Evolutionary conservation across 805 yeast genomes (phyloP), one percentile per base, ranked within the genome.

Genomic region (Sugiyamaella lignohabitans): DNA sequence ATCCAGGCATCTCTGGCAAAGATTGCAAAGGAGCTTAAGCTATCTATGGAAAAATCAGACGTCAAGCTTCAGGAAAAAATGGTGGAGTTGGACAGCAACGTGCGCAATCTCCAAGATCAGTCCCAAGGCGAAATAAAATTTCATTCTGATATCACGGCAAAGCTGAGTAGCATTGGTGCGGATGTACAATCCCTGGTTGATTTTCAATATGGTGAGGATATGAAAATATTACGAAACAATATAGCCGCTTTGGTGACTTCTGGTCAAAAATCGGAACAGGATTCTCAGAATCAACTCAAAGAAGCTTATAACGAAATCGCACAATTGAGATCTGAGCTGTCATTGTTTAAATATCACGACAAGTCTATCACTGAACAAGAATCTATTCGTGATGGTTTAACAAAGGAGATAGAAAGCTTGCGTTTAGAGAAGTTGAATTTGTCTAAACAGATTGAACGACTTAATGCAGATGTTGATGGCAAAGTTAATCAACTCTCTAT

Each of bases 401-500:
- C 5, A 35, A 5, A 5, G 5, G 38, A 35, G 11, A 11, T 35
- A 14, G 38, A 35, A 10, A 6, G 10, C 11, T 17, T 35, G 10
- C 5, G 20, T 5, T 18, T 5, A 5, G 29, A 17, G 18, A 44
- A 44, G 30, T 17, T 17, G 20, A 27, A 32, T 14, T 37, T 45
- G 3, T 17, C 43, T 2, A 20, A 40, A 4, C 40, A 21, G 17
- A 16, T 60, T 6, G 59, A 59, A 5, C 11, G 44, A 1, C 45
- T 68, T 40, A 57, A 60, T 18, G 47, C 61, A 2, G 57, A 55
- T 2, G 56, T 67, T 17, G 5, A 40, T 1, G 24, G 50, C 14
- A 56, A 68, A 10, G 56, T 58, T 11, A 52, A 52, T 16, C 61
- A 67, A 22, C 55, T 68, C 35, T 56, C 54, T 35, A 22, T 48